Evolutionary conservation across 768 basidiomycete genomes (phyloP), one percentile per base, ranked within the genome.

Genomic region (Baorangia bicolor): DNA sequence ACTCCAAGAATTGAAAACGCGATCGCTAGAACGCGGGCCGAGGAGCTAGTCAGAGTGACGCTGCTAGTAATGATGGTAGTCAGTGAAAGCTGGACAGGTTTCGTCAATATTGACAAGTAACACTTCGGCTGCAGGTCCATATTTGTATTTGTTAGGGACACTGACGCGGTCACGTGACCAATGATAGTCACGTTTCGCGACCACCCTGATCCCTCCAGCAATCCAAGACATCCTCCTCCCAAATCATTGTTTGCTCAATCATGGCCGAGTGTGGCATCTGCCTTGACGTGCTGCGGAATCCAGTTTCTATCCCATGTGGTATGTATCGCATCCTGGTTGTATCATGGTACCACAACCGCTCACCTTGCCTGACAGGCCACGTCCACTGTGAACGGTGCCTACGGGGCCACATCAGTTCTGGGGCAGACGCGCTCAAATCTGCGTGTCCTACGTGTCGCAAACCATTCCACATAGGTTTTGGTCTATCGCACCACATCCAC

Each of bases 231-330:
- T 28, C n/a, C 27, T 30, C 10, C 0, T 37, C 23, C 7, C 21
- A 12, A 21, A 8, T 20, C 43, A 44, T 16, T 16, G 2, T 46
- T 30, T 21, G 8, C 31, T 31, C n/a, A n/a, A 81, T n/a, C n/a
- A n/a, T 83, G 82, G 72, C 77, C 34, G 72, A 78, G 33, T 88
- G 87, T 68, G 76, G 77, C 52, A 85, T 88, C 59, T 89, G 87
- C 66, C 74, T 82, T 23, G 83, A 86, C 39, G 65, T 69, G 8
- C 66, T 83, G 49, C 80, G 79, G 31, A 76, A 67, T 30, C 87
- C 87, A 1, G 82, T 84, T 4, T 79, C 79, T 12, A 62, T 86
- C 1, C 85, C 86, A 38, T 88, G 87, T 66, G 86, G 87, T 88
- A 62, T 51, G 82, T 52, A 7, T 30, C 5, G 6, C 25, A 4